Conservation (phyloP, 202 grass and related monocot species). For the Saccharum hybrid region DNA sequence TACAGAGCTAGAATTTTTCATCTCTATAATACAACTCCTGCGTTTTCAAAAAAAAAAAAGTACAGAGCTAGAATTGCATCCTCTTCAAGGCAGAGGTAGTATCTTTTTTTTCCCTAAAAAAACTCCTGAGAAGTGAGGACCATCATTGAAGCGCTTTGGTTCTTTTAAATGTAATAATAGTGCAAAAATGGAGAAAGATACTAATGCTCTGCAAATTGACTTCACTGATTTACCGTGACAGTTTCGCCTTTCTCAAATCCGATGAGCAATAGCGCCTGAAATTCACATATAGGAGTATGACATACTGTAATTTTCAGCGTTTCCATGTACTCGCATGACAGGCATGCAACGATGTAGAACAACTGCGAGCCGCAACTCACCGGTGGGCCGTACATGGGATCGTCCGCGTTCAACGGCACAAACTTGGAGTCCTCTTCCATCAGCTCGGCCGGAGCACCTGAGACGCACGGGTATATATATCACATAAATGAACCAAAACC, state of each 20-base stretch:
- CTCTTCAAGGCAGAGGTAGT: neutral
- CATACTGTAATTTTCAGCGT: neutral
- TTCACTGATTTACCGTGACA: slow-evolving; percentile 55
- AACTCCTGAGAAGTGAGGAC: neutral
- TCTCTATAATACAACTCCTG: too few species aligned
- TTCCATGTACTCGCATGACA: neutral
- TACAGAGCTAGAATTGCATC: neutral
- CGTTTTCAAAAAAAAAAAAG: neutral
- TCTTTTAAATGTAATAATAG: neutral
- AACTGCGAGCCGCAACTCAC: slow-evolving; percentile 51
- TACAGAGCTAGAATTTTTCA: neutral
- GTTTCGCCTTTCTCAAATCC: slow-evolving; percentile 86
- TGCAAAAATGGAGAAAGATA: neutral
- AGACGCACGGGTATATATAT: neutral
- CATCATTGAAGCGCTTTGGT: neutral
- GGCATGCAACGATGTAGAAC: neutral
- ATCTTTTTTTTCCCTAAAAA: neutral
- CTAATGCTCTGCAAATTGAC: neutral
- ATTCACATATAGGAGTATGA: neutral
- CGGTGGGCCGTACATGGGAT: slow-evolving; percentile 82
- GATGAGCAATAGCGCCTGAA: slow-evolving; percentile 76
- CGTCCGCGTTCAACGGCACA: slow-evolving; percentile 78
- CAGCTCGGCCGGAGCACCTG: slow-evolving; percentile 69
- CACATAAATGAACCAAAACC: neutral
- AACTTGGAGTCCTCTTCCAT: slow-evolving; percentile 88